Evolutionary conservation across 352 stramenopile genomes (phyloP), one percentile per base, ranked within the genome.

Genomic region (Pythium oligandrum): DNA sequence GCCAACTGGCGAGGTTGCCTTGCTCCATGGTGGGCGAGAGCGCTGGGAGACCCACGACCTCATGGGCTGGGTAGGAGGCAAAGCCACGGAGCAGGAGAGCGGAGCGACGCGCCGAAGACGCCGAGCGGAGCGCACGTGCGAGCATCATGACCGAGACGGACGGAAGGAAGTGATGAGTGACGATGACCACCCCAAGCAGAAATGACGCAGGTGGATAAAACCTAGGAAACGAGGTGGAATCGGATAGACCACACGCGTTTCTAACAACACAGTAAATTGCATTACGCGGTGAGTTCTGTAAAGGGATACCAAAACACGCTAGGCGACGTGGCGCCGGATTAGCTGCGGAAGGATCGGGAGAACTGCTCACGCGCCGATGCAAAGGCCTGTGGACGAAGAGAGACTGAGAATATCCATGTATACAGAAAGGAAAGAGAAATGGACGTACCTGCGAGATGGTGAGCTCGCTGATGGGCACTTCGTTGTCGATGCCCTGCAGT

Each of bases 11-110:
- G 49, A 99, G 90, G 60, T 90, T 98, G 48, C 97, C 97, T 26
- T 83, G 88, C 71, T 97, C 90, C 97, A 99, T 99, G 30, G 97
- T 99, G 8, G 97, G 97, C 47, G 91, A 98, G 26, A 99, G 78
- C 45, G 97, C 95, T 73, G 84, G 84, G 30, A 94, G 71, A 49
- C 84, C 84, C 8, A 94, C 59, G 55, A 94, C 66, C 55, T 93
- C 79, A 48, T 94, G 84, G 11, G 72, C 51, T 11, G 84, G 84
- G 66, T 90, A 91, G 44, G 79, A 90, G 30, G 78, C 55, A 50
- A 91, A 90, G 51, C 55, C 61, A 48, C 81, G 76, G 17, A 62
- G 45, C 39, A 71, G 57, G 34, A 74, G 55, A 38, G 61, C 59
- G 31, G 64, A 55, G 53, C 74, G 75, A 53, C 71, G 73, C 57